Conservation (phyloP, 331 rosid species). For the Malus hybrid region DNA sequence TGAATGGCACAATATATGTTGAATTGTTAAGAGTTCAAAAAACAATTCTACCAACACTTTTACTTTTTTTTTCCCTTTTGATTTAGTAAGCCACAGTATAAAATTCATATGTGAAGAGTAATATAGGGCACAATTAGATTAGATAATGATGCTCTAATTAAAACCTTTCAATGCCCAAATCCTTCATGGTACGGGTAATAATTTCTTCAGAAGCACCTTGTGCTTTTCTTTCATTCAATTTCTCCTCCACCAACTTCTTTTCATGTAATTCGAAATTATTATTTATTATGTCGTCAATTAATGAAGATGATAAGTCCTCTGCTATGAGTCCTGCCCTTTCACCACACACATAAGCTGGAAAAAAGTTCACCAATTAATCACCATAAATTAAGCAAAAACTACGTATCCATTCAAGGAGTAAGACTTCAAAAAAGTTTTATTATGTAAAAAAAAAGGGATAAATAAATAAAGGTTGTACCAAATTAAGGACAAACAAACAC, state of each 20-base stretch:
- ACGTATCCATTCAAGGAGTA: background rate
- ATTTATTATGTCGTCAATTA: constrained; percentile 6
- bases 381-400: background rate
- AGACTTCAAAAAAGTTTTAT: no score
- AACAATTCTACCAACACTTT: no score
- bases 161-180: constrained; percentile 26
- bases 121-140: background rate
- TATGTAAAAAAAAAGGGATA: no score
- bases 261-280: constrained; percentile 6
- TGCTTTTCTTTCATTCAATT: constrained; percentile 2
- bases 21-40: no score
- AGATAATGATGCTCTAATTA: background rate
- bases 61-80: no score
- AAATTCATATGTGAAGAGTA: background rate
- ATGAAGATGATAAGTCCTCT: constrained; percentile 1
- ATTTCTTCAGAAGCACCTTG: background rate
- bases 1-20: no score
- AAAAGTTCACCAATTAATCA: background rate
- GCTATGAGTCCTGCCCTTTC: constrained; percentile 47
- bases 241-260: constrained; percentile 3
- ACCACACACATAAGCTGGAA: constrained; percentile 66
- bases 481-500: background rate
- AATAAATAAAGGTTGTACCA: no score
- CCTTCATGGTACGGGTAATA: constrained; percentile 12
- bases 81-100: background rate